phyloP scores from a whole-genome alignment of 805 yeast genomes.

The Kodamaea restingae region DNA sequence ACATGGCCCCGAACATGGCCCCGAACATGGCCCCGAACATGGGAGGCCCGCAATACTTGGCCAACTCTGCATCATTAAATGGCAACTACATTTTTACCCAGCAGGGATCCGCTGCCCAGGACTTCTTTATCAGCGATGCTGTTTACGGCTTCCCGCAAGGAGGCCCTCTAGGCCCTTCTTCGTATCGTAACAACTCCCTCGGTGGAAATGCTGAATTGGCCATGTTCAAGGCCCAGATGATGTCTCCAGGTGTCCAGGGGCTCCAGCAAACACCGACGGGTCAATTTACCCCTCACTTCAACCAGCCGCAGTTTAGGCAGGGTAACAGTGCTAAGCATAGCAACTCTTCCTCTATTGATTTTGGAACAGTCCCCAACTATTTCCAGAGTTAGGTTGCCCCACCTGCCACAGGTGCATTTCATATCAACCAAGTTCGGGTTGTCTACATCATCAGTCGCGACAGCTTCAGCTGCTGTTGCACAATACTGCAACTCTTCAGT shows the following conservation, averaged over 20 bases:
- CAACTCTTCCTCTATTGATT: constrained; percentile 1
- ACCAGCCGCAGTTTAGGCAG: constrained; percentile 1
- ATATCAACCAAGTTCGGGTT: background rate
- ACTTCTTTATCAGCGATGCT: constrained; percentile 8
- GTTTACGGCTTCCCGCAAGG: constrained; percentile 7
- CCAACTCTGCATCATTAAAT: background rate
- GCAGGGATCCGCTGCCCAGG: constrained; percentile 5
- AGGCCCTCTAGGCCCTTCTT: background rate
- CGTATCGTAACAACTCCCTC: constrained; percentile 1
- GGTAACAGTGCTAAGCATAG: constrained; percentile 4
- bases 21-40: too few relatives aligned
- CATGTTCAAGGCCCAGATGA: background rate
- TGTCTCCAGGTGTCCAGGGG: background rate
- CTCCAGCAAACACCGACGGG: background rate
- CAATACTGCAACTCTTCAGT: background rate
- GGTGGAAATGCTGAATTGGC: background rate
- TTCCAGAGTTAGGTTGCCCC: constrained; percentile 3
- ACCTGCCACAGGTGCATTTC: background rate
- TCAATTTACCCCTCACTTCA: constrained; percentile 1
- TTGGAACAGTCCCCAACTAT: constrained; percentile 3
- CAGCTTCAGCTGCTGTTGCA: background rate
- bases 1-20: too few relatives aligned
- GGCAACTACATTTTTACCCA: constrained; percentile 9
- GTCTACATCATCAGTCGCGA: background rate
- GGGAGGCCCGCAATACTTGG: background rate